Evolutionary conservation across 1,284 basidiomycete species (phyloP), one percentile per base, ranked within the genome.

Genomic region (Salmacisia buchloeana): DNA sequence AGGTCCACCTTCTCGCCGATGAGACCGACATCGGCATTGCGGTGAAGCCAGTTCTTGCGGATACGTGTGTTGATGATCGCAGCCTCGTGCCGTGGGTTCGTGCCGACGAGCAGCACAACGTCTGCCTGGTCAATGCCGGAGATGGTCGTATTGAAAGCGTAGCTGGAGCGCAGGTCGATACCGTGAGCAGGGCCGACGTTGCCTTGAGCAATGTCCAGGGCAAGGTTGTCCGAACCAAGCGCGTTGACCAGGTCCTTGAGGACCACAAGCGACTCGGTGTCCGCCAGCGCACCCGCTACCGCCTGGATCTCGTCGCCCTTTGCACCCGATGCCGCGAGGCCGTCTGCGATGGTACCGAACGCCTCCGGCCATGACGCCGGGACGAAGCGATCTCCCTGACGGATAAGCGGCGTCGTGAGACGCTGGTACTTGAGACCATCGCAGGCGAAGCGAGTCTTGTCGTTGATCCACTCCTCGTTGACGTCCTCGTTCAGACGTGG

Each of bases 391-490:
- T 94, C 92, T 41, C 91, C 94, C 73, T 89, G 85, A 80, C 94
- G 91, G 75, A 97, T 83, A 41, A 98, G 85, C 7, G 96, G 96
- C 1, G 88, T 89, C 15, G 94, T 97, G 75, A 99, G 83, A 38
- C 94, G 89, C 82, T 99, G 96, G 85, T 92, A 94, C 76, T 88
- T 89, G 59, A 99, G 86, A 45, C 96, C 96, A 75, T 99, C 96
- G 80, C 92, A 90, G 1, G 94, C 91, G 81, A 92, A 94, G 67
- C 96, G 90, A 1, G 94, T 94, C 86, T 98, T 98, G 86, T 99
- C 94, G 81, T 87, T 94, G 82, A 99, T 96, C 94, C 96, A 98
- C 82, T 99, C 96, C 84, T 99, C 96, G 81, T 99, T 99, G 67
- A 99, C 89, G 73, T 97, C 92, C 81, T 98, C 94, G 81, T 98